Percentiles rank a stretch among this genome's conserved stretches.
Conservation (phyloP, 768 basidiomycete species). For the Trametes sanguinea region DNA sequence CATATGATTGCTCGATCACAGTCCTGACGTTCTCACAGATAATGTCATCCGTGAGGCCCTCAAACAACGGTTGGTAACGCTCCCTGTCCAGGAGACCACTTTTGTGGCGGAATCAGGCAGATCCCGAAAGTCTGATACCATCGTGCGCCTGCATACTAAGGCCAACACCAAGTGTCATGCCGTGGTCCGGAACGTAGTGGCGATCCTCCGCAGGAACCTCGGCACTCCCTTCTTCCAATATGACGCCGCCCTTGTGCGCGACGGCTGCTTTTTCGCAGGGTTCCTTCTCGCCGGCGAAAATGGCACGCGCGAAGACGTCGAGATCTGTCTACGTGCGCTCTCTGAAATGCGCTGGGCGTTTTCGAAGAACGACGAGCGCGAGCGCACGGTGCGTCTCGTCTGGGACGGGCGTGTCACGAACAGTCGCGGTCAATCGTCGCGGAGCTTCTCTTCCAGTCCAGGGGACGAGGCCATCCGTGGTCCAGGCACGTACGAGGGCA, state of each 20-base stretch:
- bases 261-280: slow-evolving; percentile 89
- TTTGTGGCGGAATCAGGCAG: slow-evolving; percentile 22
- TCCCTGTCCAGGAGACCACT: slow-evolving; percentile 23
- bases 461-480: slow-evolving; percentile 19
- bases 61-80: slow-evolving; percentile 54
- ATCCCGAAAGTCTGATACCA: slow-evolving; percentile 30
- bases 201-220: slow-evolving; percentile 49
- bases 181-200: slow-evolving; percentile 48
- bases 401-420: slow-evolving; percentile 39
- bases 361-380: slow-evolving; percentile 72
- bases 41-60: slow-evolving; percentile 87
- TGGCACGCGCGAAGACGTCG: slow-evolving; percentile 53
- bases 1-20: neutral
- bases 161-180: slow-evolving; percentile 46
- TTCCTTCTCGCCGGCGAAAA: slow-evolving; percentile 64
- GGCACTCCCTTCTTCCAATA: slow-evolving; percentile 71
- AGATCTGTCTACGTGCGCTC: slow-evolving; percentile 71
- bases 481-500: slow-evolving; percentile 17
- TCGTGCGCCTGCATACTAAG: slow-evolving; percentile 43
- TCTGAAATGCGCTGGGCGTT: slow-evolving; percentile 81
- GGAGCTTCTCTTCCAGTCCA: slow-evolving; percentile 22
- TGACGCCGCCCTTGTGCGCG: slow-evolving; percentile 84
- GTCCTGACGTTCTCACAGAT: slow-evolving; percentile 43
- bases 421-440: slow-evolving; percentile 17
- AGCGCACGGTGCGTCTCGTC: slow-evolving; percentile 55